Percentiles rank a stretch among this genome's conserved stretches.
phyloP scores from a whole-genome alignment of 306 rosid species.

The Lupinus albus region DNA sequence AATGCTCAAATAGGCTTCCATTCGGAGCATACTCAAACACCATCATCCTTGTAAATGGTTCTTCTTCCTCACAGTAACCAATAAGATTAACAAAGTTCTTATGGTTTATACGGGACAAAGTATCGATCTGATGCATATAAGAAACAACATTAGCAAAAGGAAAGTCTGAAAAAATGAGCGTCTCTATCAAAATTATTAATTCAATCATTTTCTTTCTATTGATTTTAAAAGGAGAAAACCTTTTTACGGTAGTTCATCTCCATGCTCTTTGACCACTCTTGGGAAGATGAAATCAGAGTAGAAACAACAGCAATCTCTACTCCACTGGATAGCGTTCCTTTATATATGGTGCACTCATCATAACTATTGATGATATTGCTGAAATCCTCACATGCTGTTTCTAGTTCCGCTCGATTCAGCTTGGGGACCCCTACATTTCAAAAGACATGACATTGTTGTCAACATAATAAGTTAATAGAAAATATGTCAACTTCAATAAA shows the following conservation, averaged over 20 bases:
- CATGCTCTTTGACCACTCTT: constrained; percentile 75
- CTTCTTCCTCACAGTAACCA: constrained; percentile 89
- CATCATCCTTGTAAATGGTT: constrained; percentile 88
- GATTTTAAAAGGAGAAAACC: constrained; percentile 50
- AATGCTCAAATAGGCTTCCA: constrained; percentile 76
- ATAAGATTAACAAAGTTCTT: constrained; percentile 89
- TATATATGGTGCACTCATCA: constrained; percentile 60
- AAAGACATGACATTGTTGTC: constrained; percentile 2
- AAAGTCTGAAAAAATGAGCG: constrained; percentile 6
- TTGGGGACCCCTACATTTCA: constrained; percentile 82
- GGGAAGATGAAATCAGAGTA: constrained; percentile 49
- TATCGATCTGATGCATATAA: constrained; percentile 63
- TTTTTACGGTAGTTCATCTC: constrained; percentile 69
- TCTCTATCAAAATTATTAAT: not conserved
- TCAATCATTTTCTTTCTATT: constrained; percentile 3
- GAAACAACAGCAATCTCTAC: constrained; percentile 94
- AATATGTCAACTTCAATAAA: not conserved
- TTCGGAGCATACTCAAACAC: constrained; percentile 94
- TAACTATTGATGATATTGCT: constrained; percentile 69
- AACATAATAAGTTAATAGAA: constrained; percentile 14
- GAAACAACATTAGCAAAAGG: constrained; percentile 24
- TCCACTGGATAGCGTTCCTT: constrained; percentile 92
- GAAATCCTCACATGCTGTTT: constrained; percentile 93
- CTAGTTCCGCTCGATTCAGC: constrained; percentile 75
- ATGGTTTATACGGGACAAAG: constrained; percentile 81